A percentile compares a stretch with the other conserved stretches of the same genome.
These are phyloP conservation scores for Plasmopara halstedii DNA, from an alignment of 352 stramenopile genomes.

Conservation along the genomic window DNA sequence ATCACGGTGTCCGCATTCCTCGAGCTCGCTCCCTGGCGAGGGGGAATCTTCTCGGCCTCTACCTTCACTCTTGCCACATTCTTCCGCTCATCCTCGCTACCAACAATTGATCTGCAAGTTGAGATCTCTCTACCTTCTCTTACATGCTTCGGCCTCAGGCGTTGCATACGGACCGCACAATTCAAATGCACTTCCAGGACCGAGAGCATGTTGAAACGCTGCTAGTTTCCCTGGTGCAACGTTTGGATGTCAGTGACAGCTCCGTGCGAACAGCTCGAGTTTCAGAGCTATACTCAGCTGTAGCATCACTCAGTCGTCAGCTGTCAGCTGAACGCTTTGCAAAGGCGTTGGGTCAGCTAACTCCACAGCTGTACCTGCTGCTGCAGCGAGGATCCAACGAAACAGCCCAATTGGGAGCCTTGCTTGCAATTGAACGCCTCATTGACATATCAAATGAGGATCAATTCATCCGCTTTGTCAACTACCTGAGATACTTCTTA, in stretches of 20 bases:
- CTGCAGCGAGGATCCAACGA: constrained; percentile 52
- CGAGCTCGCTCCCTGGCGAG: neutral
- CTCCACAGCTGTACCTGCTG: constrained; percentile 66
- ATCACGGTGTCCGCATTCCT: constrained; percentile 1
- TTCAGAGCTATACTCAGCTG: constrained; percentile 48
- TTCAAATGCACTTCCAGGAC: constrained; percentile 29
- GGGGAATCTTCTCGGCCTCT: constrained; percentile 2
- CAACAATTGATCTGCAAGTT: constrained; percentile 2
- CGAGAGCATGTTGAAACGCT: constrained; percentile 61
- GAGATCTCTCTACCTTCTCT: neutral
- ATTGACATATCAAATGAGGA: constrained; percentile 80
- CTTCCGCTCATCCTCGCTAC: neutral
- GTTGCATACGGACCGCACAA: neutral
- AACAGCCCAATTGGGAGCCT: constrained; percentile 58
- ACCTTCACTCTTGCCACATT: neutral
- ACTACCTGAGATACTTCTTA: constrained; percentile 85
- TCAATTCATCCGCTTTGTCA: constrained; percentile 87
- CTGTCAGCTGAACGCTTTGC: constrained; percentile 75
- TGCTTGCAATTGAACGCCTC: constrained; percentile 70
- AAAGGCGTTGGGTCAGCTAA: constrained; percentile 63
- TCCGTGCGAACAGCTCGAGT: constrained; percentile 30
- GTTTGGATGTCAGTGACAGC: constrained; percentile 40
- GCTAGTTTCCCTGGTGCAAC: constrained; percentile 52
- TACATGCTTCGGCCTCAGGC: neutral
- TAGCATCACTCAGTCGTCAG: constrained; percentile 60